Percentiles rank a stretch among this genome's conserved stretches.
phyloP scores from a whole-genome alignment of 2,329 filamentous ascomycete genomes.

The Alternaria novae-zelandiae region DNA sequence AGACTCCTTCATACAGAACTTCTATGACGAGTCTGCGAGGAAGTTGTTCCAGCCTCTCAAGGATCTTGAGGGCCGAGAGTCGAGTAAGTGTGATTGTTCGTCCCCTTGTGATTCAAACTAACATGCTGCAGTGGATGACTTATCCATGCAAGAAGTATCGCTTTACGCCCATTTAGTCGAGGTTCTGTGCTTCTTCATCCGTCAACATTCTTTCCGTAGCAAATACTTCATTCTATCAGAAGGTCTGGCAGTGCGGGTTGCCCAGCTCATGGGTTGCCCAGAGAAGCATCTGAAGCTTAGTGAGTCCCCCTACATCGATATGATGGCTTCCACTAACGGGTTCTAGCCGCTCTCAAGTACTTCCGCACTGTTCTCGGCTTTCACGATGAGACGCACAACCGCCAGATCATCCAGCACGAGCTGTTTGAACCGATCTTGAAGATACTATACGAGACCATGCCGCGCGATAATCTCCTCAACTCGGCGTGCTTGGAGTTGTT shows the following conservation, averaged over 20 bases:
- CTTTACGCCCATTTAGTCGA: slow-evolving; percentile 91
- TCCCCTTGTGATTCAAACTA: slow-evolving; percentile 14
- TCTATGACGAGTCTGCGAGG: slow-evolving; percentile 86
- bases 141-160: slow-evolving; percentile 84
- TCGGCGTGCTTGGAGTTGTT: slow-evolving; percentile 95
- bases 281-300: slow-evolving; percentile 94
- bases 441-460: slow-evolving; percentile 83
- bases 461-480: slow-evolving; percentile 89
- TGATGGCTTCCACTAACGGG: slow-evolving; percentile 13
- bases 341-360: slow-evolving; percentile 83
- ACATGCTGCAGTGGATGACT: slow-evolving; percentile 66
- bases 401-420: slow-evolving; percentile 79
- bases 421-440: slow-evolving; percentile 85
- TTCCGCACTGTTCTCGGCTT: slow-evolving; percentile 85
- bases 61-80: slow-evolving; percentile 71
- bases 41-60: slow-evolving; percentile 87
- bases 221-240: slow-evolving; percentile 87
- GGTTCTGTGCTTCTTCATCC: slow-evolving; percentile 90
- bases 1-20: slow-evolving; percentile 82
- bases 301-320: slow-evolving; percentile 52
- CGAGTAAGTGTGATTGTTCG: slow-evolving; percentile 50
- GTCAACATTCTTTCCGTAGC: slow-evolving; percentile 84
- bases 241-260: slow-evolving; percentile 77
- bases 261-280: slow-evolving; percentile 78
- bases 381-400: slow-evolving; percentile 90